These are phyloP conservation scores for Malania oleifera DNA, from an alignment of 164 flowering plant species.

Conservation along the genomic window DNA sequence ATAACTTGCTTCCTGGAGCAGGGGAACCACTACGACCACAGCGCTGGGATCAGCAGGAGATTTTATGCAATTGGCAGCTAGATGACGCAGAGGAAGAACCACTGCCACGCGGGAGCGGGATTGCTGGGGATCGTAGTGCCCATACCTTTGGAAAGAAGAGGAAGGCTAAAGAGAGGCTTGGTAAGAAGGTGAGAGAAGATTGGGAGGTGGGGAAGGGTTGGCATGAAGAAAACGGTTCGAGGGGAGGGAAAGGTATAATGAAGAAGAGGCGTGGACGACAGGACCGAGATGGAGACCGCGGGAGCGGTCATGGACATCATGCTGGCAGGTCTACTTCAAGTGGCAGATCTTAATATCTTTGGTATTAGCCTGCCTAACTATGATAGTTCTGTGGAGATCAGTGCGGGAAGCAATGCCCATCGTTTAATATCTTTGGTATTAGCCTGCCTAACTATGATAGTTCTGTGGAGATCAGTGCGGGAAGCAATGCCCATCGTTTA, in stretches of 20 bases:
- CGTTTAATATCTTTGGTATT: too few species aligned
- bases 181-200: conserved; percentile 26
- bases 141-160: conserved; percentile 47
- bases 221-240: conserved; percentile 26
- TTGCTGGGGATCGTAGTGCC: conserved; percentile 15
- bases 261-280: conserved; percentile 20
- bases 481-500: too few species aligned
- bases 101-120: conserved; percentile 46
- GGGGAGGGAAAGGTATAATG: conserved; percentile 23
- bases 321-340: conserved; percentile 8
- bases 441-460: too few species aligned
- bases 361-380: too few species aligned
- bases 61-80: conserved; percentile 71
- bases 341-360: too few species aligned
- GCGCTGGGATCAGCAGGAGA: conserved; percentile 33
- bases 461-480: too few species aligned
- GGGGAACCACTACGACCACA: conserved; percentile 45
- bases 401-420: too few species aligned
- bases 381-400: too few species aligned
- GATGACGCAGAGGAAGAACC: conserved; percentile 58
- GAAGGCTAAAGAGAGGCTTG: conserved; percentile 33
- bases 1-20: conserved; percentile 71
- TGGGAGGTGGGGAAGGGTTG: conserved; percentile 15
- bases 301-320: conserved; percentile 4
- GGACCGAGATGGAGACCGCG: background rate